Evolutionary conservation across 2,329 filamentous ascomycete species (phyloP), one percentile per base, ranked within the genome.

Genomic region (Claviceps africana): DNA sequence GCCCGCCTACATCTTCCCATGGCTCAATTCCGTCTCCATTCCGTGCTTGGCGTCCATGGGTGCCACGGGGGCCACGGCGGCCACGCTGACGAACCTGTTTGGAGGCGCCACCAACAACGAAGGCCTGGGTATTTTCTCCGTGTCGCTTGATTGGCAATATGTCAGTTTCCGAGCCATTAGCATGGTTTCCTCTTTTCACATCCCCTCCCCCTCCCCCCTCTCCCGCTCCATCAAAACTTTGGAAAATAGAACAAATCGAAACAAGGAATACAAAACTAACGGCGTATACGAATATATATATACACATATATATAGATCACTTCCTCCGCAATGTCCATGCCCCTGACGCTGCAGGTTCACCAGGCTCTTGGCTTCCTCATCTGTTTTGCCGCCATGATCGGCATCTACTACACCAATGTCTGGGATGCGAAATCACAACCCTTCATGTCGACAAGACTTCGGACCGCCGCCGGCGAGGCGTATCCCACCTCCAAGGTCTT

Each of bases 1-100:
- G 31, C 76, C 76, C 0, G 74, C 75, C 2, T 79, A 79, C 53
- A 74, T 79, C 42, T 76, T 70, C 50, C 73, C 75, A 0, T 78
- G 73, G 72, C 68, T 79, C 10, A 78, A 77, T 59, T 74, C 72
- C 0, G 63, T 79, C 15, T 79, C 76, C 0, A 70, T 79, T 9
- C 73, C 74, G 42, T 79, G 76, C 54, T 59, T 79, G 15, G 76
- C 76, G 1, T 62, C 76, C 0, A 74, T 76, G 70, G 67, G 9
- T 11, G 52, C 49, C 7, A 40, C 48, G 1, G 46, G 33, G 9
- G 37, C 19, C 4, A 54, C 39, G 49, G 49, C 49, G 6, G 17
- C n/a, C 7, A 35, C 47, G 2, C 40, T 54, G 15, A 51, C 49
- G 3, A 54, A 51, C 25, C 11, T 66, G 53, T 59, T 67, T 55